phyloP scores from a whole-genome alignment of 1,284 basidiomycete genomes.

The Pholiota adiposa region DNA sequence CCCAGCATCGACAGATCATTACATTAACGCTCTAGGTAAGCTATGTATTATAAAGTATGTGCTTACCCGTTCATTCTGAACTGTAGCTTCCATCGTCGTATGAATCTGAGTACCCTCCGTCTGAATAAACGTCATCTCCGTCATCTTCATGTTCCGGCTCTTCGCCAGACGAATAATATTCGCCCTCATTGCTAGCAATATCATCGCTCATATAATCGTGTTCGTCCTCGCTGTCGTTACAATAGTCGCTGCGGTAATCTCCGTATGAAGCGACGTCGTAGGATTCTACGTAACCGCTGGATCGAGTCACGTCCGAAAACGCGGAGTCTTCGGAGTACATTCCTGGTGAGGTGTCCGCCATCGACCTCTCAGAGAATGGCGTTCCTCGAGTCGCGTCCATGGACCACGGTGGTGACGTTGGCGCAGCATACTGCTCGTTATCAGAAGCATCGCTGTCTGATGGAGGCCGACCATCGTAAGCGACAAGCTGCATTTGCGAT shows the following conservation, averaged over 20 bases:
- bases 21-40: neutral
- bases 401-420: conserved; percentile 15
- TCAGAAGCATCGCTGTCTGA: conserved; percentile 5
- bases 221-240: conserved; percentile 15
- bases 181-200: conserved; percentile 23
- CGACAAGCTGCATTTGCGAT: conserved; percentile 17
- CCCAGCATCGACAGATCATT: neutral
- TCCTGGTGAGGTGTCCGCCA: conserved; percentile 14
- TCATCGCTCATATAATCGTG: conserved; percentile 24
- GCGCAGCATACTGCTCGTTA: neutral
- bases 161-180: conserved; percentile 22
- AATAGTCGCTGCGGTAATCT: conserved; percentile 8
- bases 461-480: conserved; percentile 2
- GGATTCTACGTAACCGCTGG: conserved; percentile 18
- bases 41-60: neutral
- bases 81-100: conserved; percentile 15
- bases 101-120: conserved; percentile 17
- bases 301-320: neutral
- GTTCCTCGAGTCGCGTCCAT: conserved; percentile 10
- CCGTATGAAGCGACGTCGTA: conserved; percentile 15
- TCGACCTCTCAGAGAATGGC: conserved; percentile 6
- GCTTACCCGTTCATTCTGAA: conserved; percentile 8
- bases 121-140: conserved; percentile 16
- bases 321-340: conserved; percentile 10
- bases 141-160: conserved; percentile 16